Base-by-base conservation (phyloP, 129 eudicot species). In the Centella asiatica region DNA sequence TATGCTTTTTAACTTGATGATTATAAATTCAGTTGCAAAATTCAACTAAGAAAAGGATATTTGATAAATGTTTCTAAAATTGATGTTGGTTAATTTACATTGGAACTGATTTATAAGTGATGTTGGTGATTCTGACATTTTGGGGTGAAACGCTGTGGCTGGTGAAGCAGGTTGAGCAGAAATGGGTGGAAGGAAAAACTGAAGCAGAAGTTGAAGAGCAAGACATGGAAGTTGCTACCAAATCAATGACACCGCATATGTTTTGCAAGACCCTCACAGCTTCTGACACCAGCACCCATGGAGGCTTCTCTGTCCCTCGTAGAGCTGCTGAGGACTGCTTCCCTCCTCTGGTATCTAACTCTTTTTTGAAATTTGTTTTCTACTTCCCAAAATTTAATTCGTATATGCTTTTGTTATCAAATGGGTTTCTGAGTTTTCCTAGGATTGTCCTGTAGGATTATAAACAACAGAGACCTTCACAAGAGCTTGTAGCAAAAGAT, bases 321-420 rank as follows among this genome's bases (percentile, higher is more conserved):
- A 78, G 99, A 32, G 99, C 99, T 44, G 96, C 99, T 1, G 96
- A 93, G 76, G 99, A 93, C 68, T 93, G 99, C 84, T 93, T 93
- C 65, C 95, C 96, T 31, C 89, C 99, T 12, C 69, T 93, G 85
- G 97, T 90, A 80, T 26, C 12, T 36, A 26, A n/a, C n/a, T n/a
- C n/a, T n/a, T n/a, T n/a, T n/a, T n/a, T n/a, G n/a, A n/a, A n/a
- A n/a, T 11, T 2, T 19, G 22, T 3, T 11, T 20, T 22, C 0
- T 57, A 5, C 24, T 5, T 29, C 19, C 22, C 28, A 9, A 22
- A 9, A 1, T 57, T 31, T 28, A 29, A 15, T 2, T 19, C 2
- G 11, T 0, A 33, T 7, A 57, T 33, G 6, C 6, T 33, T 31
- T 6, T n/a, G 33, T 33, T 20, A 57, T 24, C 34, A 23, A 60